Conservation (phyloP, 2,329 filamentous ascomycete genomes). For the Aureobasidium sp. region DNA sequence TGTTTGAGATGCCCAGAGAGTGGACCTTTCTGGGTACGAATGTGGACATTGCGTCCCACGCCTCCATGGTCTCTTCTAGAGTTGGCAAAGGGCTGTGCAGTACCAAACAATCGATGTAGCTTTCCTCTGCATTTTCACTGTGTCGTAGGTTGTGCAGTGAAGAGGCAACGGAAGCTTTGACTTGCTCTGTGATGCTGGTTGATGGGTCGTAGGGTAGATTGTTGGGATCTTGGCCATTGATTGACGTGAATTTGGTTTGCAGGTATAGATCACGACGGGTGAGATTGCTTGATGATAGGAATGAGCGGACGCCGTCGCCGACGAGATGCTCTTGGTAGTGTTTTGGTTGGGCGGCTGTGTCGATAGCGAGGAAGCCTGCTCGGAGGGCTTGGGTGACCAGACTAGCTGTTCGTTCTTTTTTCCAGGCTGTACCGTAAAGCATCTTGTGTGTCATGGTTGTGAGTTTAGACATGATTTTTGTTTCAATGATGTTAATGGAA, state of each 20-base stretch:
- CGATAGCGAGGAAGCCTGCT: slow-evolving; percentile 62
- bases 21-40: slow-evolving; percentile 59
- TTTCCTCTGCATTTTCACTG: slow-evolving; percentile 29
- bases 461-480: background rate
- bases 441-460: slow-evolving; percentile 28
- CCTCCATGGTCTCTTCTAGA: slow-evolving; percentile 47
- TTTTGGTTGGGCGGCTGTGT: slow-evolving; percentile 69
- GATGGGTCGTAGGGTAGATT: slow-evolving; percentile 55
- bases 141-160: slow-evolving; percentile 55
- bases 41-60: slow-evolving; percentile 56
- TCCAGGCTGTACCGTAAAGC: slow-evolving; percentile 83
- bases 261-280: slow-evolving; percentile 57
- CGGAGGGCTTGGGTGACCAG: slow-evolving; percentile 61
- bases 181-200: slow-evolving; percentile 52
- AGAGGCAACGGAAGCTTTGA: slow-evolving; percentile 56
- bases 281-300: slow-evolving; percentile 51
- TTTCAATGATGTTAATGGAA: background rate
- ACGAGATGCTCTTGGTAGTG: slow-evolving; percentile 70
- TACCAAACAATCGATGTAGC: slow-evolving; percentile 51
- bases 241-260: slow-evolving; percentile 75
- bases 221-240: slow-evolving; percentile 50
- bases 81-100: slow-evolving; percentile 49
- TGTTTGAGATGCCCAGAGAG: slow-evolving; percentile 67
- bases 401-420: slow-evolving; percentile 56
- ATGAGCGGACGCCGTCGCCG: slow-evolving; percentile 55